Conservation (phyloP, 768 basidiomycete species). For the Tylopilus rubrobrunneus region DNA sequence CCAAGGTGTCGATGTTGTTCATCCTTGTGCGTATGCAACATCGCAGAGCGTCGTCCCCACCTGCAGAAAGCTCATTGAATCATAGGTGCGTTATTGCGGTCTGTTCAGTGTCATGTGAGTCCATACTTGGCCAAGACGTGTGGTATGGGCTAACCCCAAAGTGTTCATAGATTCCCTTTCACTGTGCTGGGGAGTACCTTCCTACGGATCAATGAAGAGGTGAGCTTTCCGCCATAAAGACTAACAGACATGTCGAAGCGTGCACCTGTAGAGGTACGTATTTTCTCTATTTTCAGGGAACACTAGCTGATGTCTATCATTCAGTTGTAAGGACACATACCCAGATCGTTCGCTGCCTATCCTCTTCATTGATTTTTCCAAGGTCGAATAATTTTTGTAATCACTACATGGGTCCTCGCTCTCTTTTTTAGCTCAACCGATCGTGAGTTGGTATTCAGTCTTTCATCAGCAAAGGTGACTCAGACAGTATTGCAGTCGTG, state of each 20-base stretch:
- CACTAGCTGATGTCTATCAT: neutral
- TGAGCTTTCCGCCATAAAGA: neutral
- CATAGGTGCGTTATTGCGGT: conserved; percentile 10
- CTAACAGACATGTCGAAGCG: neutral
- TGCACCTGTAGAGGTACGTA: neutral
- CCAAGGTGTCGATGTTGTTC: conserved; percentile 6
- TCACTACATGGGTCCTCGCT: neutral
- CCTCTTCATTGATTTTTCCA: neutral
- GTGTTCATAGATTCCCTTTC: neutral
- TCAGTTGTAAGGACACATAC: conserved; percentile 2
- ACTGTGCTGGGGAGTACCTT: conserved; percentile 3
- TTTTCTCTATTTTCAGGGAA: too few relatives aligned
- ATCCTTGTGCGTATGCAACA: conserved; percentile 1
- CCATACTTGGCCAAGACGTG: neutral
- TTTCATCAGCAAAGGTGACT: neutral
- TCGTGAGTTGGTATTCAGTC: neutral
- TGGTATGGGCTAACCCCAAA: neutral
- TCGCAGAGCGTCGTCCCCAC: neutral
- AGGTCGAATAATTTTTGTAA: neutral
- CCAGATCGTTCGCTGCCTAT: too few relatives aligned
- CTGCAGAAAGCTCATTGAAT: neutral
- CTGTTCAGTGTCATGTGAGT: conserved; percentile 1
- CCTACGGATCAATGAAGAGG: neutral
- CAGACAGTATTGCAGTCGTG: neutral
- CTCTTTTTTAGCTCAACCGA: conserved; percentile 2